Conservation (phyloP, 805 yeast genomes). For the Yarrowia divulgata region DNA sequence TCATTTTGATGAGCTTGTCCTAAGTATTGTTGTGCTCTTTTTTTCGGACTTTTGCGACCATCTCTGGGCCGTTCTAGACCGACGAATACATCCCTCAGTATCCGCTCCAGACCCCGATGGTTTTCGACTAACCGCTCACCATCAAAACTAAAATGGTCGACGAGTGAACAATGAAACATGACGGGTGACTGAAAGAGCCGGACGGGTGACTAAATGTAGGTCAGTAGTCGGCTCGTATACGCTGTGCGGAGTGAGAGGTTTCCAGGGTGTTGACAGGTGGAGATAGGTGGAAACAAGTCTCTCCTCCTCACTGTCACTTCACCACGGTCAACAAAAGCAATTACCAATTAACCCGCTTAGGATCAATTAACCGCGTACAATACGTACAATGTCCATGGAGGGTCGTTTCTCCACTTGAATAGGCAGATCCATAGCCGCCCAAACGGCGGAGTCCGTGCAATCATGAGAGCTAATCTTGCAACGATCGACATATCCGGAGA, state of each 20-base stretch:
- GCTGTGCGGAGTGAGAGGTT: too few relatives aligned
- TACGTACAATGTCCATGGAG: neutral
- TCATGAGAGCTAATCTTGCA: slow-evolving; percentile 1
- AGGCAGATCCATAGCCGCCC: neutral
- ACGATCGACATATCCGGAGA: slow-evolving; percentile 2
- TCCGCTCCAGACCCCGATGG: neutral
- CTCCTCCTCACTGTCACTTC: neutral
- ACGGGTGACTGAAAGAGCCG: neutral
- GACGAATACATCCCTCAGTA: neutral
- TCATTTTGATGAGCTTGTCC: too few relatives aligned
- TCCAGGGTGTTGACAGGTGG: too few relatives aligned
- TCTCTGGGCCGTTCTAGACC: neutral
- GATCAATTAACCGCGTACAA: neutral
- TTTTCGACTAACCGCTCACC: slow-evolving; percentile 14
- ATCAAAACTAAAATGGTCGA: slow-evolving; percentile 13
- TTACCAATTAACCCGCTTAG: neutral
- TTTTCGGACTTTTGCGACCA: neutral
- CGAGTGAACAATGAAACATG: neutral
- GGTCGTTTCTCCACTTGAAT: neutral
- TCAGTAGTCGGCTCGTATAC: neutral
- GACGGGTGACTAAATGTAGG: slow-evolving; percentile 28
- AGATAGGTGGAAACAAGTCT: too few relatives aligned
- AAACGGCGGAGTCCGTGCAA: neutral
- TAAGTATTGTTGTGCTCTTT: neutral
- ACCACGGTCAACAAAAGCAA: neutral